Conservation (phyloP, 2,329 filamentous ascomycete species). For the Moelleriella libera region DNA sequence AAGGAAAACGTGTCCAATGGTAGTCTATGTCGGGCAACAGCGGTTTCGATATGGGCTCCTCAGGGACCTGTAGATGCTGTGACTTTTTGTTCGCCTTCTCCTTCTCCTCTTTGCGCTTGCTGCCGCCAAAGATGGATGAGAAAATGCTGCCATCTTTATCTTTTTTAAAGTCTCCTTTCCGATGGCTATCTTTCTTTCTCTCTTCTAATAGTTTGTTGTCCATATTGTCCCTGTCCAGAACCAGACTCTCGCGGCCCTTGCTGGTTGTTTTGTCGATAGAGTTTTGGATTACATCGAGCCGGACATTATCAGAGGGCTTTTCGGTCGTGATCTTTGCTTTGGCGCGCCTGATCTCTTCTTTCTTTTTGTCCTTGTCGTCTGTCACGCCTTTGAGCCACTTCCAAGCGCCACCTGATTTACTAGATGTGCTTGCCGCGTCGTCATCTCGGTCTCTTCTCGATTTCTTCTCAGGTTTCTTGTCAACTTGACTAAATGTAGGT, state of each 20-base stretch:
- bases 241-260: slow-evolving; percentile 66
- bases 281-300: slow-evolving; percentile 74
- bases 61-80: slow-evolving; percentile 61
- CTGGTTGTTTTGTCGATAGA: slow-evolving; percentile 60
- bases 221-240: slow-evolving; percentile 64
- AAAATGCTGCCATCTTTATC: slow-evolving; percentile 92
- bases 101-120: slow-evolving; percentile 74
- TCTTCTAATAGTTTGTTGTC: slow-evolving; percentile 66
- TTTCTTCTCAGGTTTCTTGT: slow-evolving; percentile 62
- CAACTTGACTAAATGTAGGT: slow-evolving; percentile 54
- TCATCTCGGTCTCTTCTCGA: slow-evolving; percentile 60
- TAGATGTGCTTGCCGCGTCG: slow-evolving; percentile 41
- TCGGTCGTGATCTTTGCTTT: slow-evolving; percentile 46
- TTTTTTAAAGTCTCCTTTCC: slow-evolving; percentile 70
- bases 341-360: slow-evolving; percentile 50
- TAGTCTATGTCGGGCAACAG: slow-evolving; percentile 85
- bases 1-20: slow-evolving; percentile 88
- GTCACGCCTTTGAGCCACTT: slow-evolving; percentile 73
- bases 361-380: slow-evolving; percentile 48
- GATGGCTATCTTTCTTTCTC: slow-evolving; percentile 63
- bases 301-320: slow-evolving; percentile 60
- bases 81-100: slow-evolving; percentile 63
- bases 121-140: slow-evolving; percentile 79
- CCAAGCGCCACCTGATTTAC: slow-evolving; percentile 56
- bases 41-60: slow-evolving; percentile 58